Evolutionary conservation across 208 protist species (phyloP).

Genomic region (Endotrypanum monterogeii): DNA sequence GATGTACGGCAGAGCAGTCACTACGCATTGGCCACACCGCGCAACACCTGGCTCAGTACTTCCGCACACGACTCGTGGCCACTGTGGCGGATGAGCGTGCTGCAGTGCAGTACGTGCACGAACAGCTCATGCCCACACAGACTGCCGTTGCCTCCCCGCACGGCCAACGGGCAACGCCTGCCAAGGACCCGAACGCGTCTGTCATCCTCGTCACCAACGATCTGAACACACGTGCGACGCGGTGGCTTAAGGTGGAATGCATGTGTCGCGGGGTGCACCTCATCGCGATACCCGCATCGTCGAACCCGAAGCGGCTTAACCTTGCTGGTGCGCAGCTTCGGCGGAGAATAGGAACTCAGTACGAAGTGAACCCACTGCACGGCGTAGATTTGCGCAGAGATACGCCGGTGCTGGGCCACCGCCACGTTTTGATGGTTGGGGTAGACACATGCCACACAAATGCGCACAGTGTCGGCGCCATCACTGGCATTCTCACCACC

Average conservation of each 20-base stretch:
- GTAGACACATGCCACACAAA: slow-evolving; percentile 89
- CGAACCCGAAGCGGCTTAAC: slow-evolving; percentile 32
- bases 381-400: slow-evolving; percentile 65
- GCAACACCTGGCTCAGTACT: slow-evolving; percentile 62
- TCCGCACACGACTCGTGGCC: slow-evolving; percentile 40
- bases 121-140: slow-evolving; percentile 35
- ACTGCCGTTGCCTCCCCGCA: not conserved
- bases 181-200: slow-evolving; percentile 61
- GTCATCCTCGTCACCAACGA: slow-evolving; percentile 68
- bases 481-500: slow-evolving; percentile 72
- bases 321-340: slow-evolving; percentile 46
- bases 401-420: slow-evolving; percentile 58
- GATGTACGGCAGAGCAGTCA: slow-evolving; percentile 50
- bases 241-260: slow-evolving; percentile 82
- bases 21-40: slow-evolving; percentile 42
- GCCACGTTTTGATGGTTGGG: slow-evolving; percentile 73
- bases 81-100: slow-evolving; percentile 55
- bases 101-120: slow-evolving; percentile 58
- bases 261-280: slow-evolving; percentile 76
- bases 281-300: slow-evolving; percentile 44
- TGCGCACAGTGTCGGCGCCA: slow-evolving; percentile 56
- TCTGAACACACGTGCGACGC: slow-evolving; percentile 53
- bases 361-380: slow-evolving; percentile 72
- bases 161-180: not conserved
- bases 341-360: slow-evolving; percentile 51